These are phyloP conservation scores for Zasmidium angulare DNA, from an alignment of 2,329 filamentous ascomycete genomes.

Conservation along the genomic window DNA sequence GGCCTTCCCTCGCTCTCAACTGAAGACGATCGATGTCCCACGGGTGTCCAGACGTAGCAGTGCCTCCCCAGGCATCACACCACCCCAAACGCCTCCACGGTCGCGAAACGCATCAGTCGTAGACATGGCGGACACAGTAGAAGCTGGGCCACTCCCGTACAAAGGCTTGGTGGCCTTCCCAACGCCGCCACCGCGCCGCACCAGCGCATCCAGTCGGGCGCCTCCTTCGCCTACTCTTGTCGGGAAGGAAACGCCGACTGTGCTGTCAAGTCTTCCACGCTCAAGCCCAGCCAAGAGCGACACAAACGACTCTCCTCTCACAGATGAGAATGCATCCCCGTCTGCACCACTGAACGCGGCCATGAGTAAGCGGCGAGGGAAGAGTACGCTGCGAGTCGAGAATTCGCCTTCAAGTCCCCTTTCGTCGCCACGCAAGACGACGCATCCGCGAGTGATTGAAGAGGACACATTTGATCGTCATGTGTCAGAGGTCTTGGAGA, in stretches of 20 bases:
- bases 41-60: conserved; percentile 20
- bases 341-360: conserved; percentile 44
- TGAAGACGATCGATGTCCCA: conserved; percentile 33
- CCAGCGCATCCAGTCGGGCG: neutral
- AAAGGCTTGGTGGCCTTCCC: conserved; percentile 18
- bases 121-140: neutral
- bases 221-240: neutral
- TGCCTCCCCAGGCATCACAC: conserved; percentile 15
- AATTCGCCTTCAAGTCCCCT: conserved; percentile 3
- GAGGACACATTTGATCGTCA: conserved; percentile 57
- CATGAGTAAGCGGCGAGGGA: conserved; percentile 41
- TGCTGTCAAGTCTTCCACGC: neutral
- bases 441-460: neutral
- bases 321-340: conserved; percentile 1
- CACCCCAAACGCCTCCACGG: conserved; percentile 12
- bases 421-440: neutral
- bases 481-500: conserved; percentile 37
- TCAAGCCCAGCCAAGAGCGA: conserved; percentile 4
- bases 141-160: conserved; percentile 10
- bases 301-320: conserved; percentile 7
- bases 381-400: conserved; percentile 6
- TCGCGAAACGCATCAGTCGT: neutral
- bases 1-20: conserved; percentile 30
- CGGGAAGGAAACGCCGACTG: neutral
- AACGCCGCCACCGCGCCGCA: conserved; percentile 4